These are phyloP conservation scores for Cyberlindnera mississippiensis DNA, from an alignment of 805 yeast genomes.

Conservation along the genomic window DNA sequence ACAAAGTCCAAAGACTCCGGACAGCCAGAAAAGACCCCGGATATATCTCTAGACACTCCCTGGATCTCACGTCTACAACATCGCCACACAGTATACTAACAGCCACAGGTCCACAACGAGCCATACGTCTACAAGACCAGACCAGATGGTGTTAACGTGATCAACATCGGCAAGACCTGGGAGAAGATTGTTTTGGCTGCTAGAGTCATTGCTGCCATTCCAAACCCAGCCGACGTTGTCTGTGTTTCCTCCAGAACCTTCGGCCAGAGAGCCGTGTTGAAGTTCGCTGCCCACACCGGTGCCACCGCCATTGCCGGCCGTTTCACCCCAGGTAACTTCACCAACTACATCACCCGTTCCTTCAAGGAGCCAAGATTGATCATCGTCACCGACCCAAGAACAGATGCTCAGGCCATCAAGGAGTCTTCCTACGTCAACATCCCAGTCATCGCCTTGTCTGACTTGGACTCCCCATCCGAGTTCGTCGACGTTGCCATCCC, in stretches of 20 bases:
- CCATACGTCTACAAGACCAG: conserved; percentile 97
- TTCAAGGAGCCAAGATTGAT: conserved; percentile 99
- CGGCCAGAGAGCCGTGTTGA: conserved; percentile 99
- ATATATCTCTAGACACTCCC: too few species aligned
- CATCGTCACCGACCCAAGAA: conserved; percentile 99
- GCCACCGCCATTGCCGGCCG: conserved; percentile 99
- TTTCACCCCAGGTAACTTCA: conserved; percentile 99
- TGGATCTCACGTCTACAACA: too few species aligned
- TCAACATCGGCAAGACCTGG: conserved; percentile 99
- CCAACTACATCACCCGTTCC: conserved; percentile 99
- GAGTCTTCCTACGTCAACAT: conserved; percentile 99
- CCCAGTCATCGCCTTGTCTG: conserved; percentile 98
- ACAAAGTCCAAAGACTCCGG: too few species aligned
- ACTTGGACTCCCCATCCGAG: conserved; percentile 98
- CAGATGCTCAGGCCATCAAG: conserved; percentile 99
- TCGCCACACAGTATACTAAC: conserved; percentile 7
- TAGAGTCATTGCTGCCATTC: conserved; percentile 98
- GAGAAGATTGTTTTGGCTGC: conserved; percentile 99
- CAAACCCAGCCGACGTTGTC: conserved; percentile 97
- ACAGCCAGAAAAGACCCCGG: too few species aligned
- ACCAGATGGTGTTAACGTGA: conserved; percentile 99
- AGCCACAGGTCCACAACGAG: conserved; percentile 81
- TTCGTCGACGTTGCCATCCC: conserved; percentile 99
- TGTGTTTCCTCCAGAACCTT: conserved; percentile 98
- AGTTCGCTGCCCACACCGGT: conserved; percentile 99